phyloP scores from a whole-genome alignment of 352 stramenopile species.

The Thalassiosira livingstoniorum region DNA sequence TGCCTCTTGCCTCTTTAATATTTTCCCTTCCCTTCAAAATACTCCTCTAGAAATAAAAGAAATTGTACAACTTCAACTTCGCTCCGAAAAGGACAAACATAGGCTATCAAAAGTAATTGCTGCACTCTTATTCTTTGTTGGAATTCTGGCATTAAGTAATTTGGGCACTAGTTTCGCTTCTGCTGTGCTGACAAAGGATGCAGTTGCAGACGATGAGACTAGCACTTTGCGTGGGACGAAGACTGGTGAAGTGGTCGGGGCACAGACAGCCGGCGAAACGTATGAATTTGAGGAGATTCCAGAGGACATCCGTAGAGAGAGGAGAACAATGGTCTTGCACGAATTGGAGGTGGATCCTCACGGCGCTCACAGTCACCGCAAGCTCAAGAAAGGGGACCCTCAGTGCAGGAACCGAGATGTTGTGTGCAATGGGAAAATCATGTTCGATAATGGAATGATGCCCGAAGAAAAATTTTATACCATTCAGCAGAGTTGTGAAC shows the following conservation, averaged over 20 bases:
- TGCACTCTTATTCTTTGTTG: conserved; percentile 4
- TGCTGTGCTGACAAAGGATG: conserved; percentile 18
- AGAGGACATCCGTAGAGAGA: conserved; percentile 1
- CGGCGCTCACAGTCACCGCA: conserved; percentile 3
- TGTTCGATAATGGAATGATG: conserved; percentile 16
- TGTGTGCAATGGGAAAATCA: conserved; percentile 13
- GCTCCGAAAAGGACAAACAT: not conserved
- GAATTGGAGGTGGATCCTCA: not conserved
- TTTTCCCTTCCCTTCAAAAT: too few species aligned
- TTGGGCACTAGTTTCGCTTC: conserved; percentile 14
- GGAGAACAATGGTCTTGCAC: conserved; percentile 3
- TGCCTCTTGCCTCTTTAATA: too few species aligned
- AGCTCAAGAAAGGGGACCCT: not conserved
- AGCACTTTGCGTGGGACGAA: not conserved
- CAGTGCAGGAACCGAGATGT: not conserved
- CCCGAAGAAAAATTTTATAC: not conserved
- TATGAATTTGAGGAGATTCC: conserved; percentile 3
- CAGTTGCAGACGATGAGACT: not conserved
- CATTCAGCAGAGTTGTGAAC: conserved; percentile 13
- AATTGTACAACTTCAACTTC: not conserved
- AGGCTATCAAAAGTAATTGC: conserved; percentile 4
- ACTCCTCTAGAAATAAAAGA: conserved; percentile 15
- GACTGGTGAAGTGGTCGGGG: conserved; percentile 1
- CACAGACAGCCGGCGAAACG: conserved; percentile 3
- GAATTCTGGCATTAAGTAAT: conserved; percentile 23